phyloP scores from a whole-genome alignment of 257 asterid genomes.

The Phtheirospermum japonicum region DNA sequence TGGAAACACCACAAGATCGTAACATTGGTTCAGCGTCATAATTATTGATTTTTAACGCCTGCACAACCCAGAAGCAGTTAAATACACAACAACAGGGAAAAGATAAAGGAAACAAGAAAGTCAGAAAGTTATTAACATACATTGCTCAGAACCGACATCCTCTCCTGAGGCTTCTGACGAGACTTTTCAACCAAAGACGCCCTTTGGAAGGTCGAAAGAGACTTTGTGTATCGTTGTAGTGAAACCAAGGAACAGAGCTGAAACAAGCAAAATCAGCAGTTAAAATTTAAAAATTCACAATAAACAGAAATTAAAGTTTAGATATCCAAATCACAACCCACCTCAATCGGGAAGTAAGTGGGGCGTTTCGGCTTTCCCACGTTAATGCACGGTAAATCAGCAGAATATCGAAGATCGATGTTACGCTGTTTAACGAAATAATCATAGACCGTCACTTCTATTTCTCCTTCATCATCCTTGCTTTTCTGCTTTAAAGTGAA shows the following conservation, averaged over 20 bases:
- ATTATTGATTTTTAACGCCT: slow-evolving; percentile 78
- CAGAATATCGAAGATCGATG: slow-evolving; percentile 65
- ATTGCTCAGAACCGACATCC: slow-evolving; percentile 64
- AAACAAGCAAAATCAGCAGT: slow-evolving; percentile 13
- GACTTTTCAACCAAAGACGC: slow-evolving; percentile 84
- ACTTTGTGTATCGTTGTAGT: slow-evolving; percentile 81
- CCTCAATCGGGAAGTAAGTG: slow-evolving; percentile 86
- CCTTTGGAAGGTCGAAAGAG: slow-evolving; percentile 64
- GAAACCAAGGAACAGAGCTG: slow-evolving; percentile 76
- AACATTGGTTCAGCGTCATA: slow-evolving; percentile 83
- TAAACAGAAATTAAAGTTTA: background rate
- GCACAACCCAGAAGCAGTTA: slow-evolving; percentile 23
- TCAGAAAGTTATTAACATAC: slow-evolving; percentile 32
- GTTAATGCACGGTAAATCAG: slow-evolving; percentile 80
- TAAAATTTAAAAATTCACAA: background rate
- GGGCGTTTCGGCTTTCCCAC: slow-evolving; percentile 93
- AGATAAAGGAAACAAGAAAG: background rate
- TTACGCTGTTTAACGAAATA: slow-evolving; percentile 73
- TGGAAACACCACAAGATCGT: slow-evolving; percentile 70
- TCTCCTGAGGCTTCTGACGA: slow-evolving; percentile 78
- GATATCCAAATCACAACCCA: slow-evolving; percentile 19
- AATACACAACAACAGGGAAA: background rate
- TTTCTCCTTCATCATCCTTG: slow-evolving; percentile 50
- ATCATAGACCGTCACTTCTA: slow-evolving; percentile 80
- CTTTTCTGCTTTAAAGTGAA: slow-evolving; percentile 62